Evolutionary conservation across 257 asterid genomes (phyloP), one percentile per base, ranked within the genome.

Genomic region (Avicennia marina): DNA sequence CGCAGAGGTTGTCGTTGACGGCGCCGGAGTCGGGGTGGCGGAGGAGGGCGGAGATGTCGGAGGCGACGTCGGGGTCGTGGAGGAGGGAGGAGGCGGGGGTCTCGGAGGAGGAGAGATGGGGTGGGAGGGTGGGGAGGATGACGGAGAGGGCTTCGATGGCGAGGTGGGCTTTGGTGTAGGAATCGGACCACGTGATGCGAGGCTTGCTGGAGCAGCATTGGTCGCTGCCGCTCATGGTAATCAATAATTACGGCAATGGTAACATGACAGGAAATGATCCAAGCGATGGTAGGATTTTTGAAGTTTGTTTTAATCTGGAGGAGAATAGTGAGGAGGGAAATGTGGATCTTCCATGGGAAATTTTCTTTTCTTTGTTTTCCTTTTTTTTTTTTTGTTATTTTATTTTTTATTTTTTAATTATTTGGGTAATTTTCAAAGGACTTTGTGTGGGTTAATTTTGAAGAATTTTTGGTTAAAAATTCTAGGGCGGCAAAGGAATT

Each of bases 1-100:
- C 94, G 64, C 96, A 91, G 50, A 91, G 85, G 72, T 63, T 66
- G 76, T 91, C 83, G 51, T 85, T 76, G 0, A 82, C 96, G n/a
- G 81, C 74, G 58, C 96, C 95, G 34, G 98, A 85, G 26, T 79
- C 81, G 17, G 93, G 93, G 21, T 64, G 85, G 39, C 88, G 88
- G 72, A 91, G 88, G 81, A 76, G 84, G 43, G 33, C 29, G 10
- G 88, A 74, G 76, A 87, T 77, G 32, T 70, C 67, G 16, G 68
- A 12, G 21, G 93, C 79, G 48, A 82, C 73, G 56, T 74, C 77
- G 39, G 70, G 41, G 68, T 83, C 84, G 7, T 71, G 81, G 72
- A 90, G 94, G 72, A 90, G 95, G 52, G 80, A 33, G 7, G 32
- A 4, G n/a, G 93, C 90, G 11, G 96, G 95, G 39, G 81, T 62